Evolutionary conservation across 73 alveolate species (phyloP).

Genomic region (Effrenium voratum): DNA sequence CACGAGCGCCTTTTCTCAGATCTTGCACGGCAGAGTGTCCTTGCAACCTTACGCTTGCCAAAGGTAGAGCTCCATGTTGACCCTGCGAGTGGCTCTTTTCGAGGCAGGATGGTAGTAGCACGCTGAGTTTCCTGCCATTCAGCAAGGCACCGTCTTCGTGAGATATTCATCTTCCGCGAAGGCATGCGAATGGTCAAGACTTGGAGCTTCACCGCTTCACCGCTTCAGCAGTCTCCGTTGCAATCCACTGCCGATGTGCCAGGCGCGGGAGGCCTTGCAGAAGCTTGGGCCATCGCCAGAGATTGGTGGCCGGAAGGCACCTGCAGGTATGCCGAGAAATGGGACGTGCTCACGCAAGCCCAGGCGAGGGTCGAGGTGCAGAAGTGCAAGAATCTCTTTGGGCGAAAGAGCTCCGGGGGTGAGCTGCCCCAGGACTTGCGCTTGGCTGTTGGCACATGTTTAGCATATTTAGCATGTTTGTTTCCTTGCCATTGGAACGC

Average conservation of each 20-base stretch:
- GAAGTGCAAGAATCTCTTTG: constrained; percentile 76
- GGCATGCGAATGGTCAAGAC: not conserved
- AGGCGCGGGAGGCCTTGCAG: constrained; percentile 91
- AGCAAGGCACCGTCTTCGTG: constrained; percentile 66
- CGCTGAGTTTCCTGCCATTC: not conserved
- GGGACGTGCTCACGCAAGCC: too few species aligned
- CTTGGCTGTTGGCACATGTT: too few species aligned
- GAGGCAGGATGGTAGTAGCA: constrained; percentile 3
- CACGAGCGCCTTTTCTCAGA: not conserved
- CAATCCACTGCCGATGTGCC: not conserved
- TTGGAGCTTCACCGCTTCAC: not conserved
- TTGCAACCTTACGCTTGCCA: not conserved
- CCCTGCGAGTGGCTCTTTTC: constrained; percentile 88
- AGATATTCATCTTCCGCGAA: constrained; percentile 44
- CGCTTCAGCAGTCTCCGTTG: not conserved
- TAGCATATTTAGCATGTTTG: too few species aligned
- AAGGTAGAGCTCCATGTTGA: constrained; percentile 79
- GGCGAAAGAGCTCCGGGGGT: constrained; percentile 50
- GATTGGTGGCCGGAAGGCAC: constrained; percentile 83
- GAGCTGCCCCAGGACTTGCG: constrained; percentile 89
- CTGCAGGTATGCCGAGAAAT: too few species aligned
- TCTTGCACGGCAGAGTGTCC: not conserved
- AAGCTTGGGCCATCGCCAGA: constrained; percentile 85
- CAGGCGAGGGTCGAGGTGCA: constrained; percentile 90
- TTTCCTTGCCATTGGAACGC: too few species aligned